Percentiles rank a stretch among this genome's conserved stretches.
Evolutionary conservation across 306 rosid species (phyloP).

Genomic region (Cicer arietinum): DNA sequence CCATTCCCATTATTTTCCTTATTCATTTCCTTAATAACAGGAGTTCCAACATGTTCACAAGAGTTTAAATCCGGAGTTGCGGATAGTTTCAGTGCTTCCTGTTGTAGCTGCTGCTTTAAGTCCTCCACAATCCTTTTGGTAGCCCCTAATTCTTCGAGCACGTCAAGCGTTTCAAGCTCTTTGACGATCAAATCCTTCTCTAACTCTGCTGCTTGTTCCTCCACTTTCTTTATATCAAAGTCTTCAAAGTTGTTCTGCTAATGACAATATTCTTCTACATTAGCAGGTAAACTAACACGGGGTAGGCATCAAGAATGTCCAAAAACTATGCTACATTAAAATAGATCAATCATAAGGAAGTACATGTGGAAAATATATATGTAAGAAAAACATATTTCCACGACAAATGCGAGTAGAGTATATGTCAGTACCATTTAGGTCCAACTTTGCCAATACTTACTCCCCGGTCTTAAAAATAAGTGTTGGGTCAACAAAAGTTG

Average conservation of each 20-base stretch:
- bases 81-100: slow-evolving; percentile 72
- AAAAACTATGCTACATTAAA: slow-evolving; percentile 20
- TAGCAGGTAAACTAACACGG: slow-evolving; percentile 45
- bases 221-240: slow-evolving; percentile 91
- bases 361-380: background rate
- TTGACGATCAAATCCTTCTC: slow-evolving; percentile 97
- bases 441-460: background rate
- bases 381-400: background rate
- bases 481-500: too few species aligned
- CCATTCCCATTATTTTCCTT: slow-evolving; percentile 51
- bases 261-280: slow-evolving; percentile 46
- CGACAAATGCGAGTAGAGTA: background rate
- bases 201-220: slow-evolving; percentile 91
- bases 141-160: slow-evolving; percentile 87
- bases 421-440: background rate
- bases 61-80: slow-evolving; percentile 50
- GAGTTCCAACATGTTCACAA: slow-evolving; percentile 56
- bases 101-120: slow-evolving; percentile 77
- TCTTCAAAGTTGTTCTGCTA: slow-evolving; percentile 58
- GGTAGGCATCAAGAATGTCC: slow-evolving; percentile 20
- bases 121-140: slow-evolving; percentile 89
- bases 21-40: slow-evolving; percentile 67
- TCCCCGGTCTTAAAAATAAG: too few species aligned
- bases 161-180: slow-evolving; percentile 94
- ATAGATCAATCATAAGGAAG: background rate